These are phyloP conservation scores for Rossbeevera mucosa DNA, from an alignment of 768 basidiomycete species.

Conservation along the genomic window DNA sequence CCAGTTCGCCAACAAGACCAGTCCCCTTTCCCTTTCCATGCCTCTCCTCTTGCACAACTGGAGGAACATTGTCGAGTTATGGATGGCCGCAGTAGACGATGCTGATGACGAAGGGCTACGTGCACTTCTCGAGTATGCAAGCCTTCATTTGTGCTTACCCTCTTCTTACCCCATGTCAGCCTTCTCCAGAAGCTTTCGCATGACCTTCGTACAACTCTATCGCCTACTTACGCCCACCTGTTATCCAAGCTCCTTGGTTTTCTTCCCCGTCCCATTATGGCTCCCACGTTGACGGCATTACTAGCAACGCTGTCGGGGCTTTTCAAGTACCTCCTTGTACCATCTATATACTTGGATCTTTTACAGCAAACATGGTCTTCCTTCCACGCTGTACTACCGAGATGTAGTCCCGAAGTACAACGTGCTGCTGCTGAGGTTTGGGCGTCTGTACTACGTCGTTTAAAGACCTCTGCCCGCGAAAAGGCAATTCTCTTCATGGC, in stretches of 20 bases:
- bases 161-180: constrained; percentile 36
- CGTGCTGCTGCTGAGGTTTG: constrained; percentile 82
- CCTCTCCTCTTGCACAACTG: constrained; percentile 79
- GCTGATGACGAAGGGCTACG: constrained; percentile 71
- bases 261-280: constrained; percentile 55
- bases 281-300: constrained; percentile 55
- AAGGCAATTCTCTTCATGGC: constrained; percentile 55
- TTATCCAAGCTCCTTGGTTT: constrained; percentile 53
- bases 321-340: constrained; percentile 71
- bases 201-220: constrained; percentile 74
- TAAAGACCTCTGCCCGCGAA: constrained; percentile 58
- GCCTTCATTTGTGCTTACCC: neutral
- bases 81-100: constrained; percentile 52
- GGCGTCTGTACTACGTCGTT: constrained; percentile 70
- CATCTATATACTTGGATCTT: constrained; percentile 49
- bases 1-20: constrained; percentile 57
- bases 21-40: constrained; percentile 66
- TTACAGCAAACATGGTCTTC: constrained; percentile 58
- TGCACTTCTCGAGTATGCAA: constrained; percentile 70
- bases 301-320: constrained; percentile 64
- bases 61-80: constrained; percentile 60
- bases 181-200: constrained; percentile 74
- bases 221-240: constrained; percentile 55
- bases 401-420: constrained; percentile 68
- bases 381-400: constrained; percentile 47